Percentiles rank a stretch among this genome's conserved stretches.
phyloP scores from a whole-genome alignment of 768 basidiomycete genomes.

The Pleurotus tuber-regium region DNA sequence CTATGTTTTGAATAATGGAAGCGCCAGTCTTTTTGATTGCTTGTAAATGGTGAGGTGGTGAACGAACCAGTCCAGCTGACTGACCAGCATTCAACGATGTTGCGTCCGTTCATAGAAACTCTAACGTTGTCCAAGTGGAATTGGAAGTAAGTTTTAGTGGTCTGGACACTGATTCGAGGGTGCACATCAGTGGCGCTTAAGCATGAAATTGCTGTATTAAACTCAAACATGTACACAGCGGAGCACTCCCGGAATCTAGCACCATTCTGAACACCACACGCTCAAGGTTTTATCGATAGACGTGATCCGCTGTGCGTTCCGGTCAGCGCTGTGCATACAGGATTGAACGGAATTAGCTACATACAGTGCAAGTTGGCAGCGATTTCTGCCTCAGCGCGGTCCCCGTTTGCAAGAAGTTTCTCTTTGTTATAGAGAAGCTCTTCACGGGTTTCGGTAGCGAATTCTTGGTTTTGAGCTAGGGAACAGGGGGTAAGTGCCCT shows the following conservation, averaged over 20 bases:
- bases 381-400: slow-evolving; percentile 95
- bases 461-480: slow-evolving; percentile 95
- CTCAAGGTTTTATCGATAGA: slow-evolving; percentile 61
- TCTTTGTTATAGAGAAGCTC: slow-evolving; percentile 99
- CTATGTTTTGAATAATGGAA: too few species aligned
- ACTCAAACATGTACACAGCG: slow-evolving; percentile 10
- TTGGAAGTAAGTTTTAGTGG: neutral
- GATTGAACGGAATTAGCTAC: slow-evolving; percentile 19
- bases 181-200: neutral
- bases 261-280: neutral
- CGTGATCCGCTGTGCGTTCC: slow-evolving; percentile 67
- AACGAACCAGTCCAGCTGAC: too few species aligned
- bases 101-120: too few species aligned
- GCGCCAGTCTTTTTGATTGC: too few species aligned
- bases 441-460: slow-evolving; percentile 95
- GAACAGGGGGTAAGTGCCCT: slow-evolving; percentile 11
- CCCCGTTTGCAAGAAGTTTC: slow-evolving; percentile 94
- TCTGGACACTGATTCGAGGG: neutral
- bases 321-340: slow-evolving; percentile 20
- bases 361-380: slow-evolving; percentile 87
- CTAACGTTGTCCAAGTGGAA: too few species aligned
- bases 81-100: too few species aligned
- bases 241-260: neutral
- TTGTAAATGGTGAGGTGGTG: too few species aligned
- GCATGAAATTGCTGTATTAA: slow-evolving; percentile 3